Base-by-base conservation (phyloP, 768 basidiomycete genomes). In the Pleurotus cornucopiae region DNA sequence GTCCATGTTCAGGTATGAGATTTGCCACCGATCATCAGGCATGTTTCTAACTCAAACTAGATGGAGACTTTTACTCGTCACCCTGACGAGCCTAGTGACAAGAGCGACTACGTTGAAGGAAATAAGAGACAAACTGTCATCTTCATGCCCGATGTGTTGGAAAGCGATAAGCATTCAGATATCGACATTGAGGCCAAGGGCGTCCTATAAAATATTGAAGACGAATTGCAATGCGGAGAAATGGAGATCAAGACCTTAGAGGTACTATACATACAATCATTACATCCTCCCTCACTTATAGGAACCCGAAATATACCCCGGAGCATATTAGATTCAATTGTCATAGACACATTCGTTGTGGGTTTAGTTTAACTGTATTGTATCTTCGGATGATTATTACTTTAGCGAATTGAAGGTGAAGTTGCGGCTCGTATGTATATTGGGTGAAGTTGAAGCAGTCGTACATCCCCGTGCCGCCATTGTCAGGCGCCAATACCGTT, bases 61-160 rank as follows among this genome's bases (percentile, higher is more conserved):
- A 52, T 52, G 51, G 51, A 52, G 51, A 52, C 51, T 16, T 52
- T 52, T 43, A 61, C 62, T 46, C 41, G 54, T 34, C 40, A 57
- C 21, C 30, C 30, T 11, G 62, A 63, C 26, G 58, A 55, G 34
- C 37, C 30, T n/a, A 21, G 12, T 7, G 45, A 53, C 11, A 44
- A 43, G 46, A 21, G 25, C 21, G 51, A 40, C 16, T 20, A 37
- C 11, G 38, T 16, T 23, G 54, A 37, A 45, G n/a, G 45, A 45
- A 21, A 40, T 2, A 39, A 52, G 18, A 21, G 51, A 6, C 51
- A 52, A 21, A 52, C 51, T 2, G 51, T 52, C 26, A 52, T 52
- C 23, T 52, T 52, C 51, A 52, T 52, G 51, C 51, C 51, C 12
- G 51, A 44, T 5, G 20, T 44, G 7, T n/a, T 44, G 41, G n/a